Evolutionary conservation across 371 early-diverging fungal species (phyloP).

Genomic region (Nematocida sp.): DNA sequence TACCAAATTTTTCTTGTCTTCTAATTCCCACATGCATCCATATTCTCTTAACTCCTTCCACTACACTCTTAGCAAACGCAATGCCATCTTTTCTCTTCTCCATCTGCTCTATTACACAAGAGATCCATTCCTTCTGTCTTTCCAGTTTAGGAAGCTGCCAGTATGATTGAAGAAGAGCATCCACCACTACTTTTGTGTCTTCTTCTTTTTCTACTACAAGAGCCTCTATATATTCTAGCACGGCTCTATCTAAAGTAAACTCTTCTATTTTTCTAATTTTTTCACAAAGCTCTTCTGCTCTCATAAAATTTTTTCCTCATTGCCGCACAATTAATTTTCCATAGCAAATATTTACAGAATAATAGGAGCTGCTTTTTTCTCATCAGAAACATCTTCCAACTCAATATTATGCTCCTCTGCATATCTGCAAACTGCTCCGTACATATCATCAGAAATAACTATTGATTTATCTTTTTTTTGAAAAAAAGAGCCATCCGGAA

Average conservation of each 20-base stretch:
- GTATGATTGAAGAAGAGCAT: conserved; percentile 10
- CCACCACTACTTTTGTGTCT: background rate
- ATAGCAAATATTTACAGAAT: background rate
- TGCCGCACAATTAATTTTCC: background rate
- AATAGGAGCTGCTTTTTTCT: background rate
- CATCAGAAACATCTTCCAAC: no score
- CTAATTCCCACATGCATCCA: conserved; percentile 28
- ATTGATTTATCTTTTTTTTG: background rate
- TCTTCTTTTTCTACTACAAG: background rate
- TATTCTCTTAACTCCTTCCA: background rate
- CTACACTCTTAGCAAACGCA: background rate
- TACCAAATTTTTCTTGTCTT: conserved; percentile 29
- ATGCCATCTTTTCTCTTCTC: conserved; percentile 15
- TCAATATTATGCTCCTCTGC: conserved; percentile 20
- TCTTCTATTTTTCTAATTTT: conserved; percentile 25
- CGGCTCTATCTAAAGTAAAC: conserved; percentile 18
- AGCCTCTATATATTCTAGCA: background rate
- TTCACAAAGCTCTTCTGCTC: conserved; percentile 20
- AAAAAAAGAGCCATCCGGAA: conserved; percentile 32
- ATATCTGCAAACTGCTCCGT: conserved; percentile 22
- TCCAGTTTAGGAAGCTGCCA: conserved; percentile 45
- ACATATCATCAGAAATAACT: conserved; percentile 39
- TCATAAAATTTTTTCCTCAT: conserved; percentile 31
- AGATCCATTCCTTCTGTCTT: conserved; percentile 32
- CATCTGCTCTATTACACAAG: conserved; percentile 1